These are phyloP conservation scores for Astraeus odoratus DNA, from an alignment of 768 basidiomycete species.

Conservation along the genomic window DNA sequence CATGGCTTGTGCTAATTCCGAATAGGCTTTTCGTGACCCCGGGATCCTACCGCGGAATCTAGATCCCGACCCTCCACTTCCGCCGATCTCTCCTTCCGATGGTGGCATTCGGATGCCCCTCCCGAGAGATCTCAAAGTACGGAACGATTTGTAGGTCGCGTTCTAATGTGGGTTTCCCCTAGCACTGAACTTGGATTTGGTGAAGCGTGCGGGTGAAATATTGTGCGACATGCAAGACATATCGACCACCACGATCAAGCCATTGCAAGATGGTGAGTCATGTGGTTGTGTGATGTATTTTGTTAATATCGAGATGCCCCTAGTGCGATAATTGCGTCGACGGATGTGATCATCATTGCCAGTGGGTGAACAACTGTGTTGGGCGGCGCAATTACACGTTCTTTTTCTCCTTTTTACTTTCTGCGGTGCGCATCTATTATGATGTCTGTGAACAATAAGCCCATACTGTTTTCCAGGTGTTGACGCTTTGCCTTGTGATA, in stretches of 20 bases:
- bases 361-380: constrained; percentile 93
- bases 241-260: constrained; percentile 88
- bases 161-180: constrained; percentile 2
- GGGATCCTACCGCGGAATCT: constrained; percentile 86
- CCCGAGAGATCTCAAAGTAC: constrained; percentile 77
- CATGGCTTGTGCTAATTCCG: background rate
- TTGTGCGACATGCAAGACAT: constrained; percentile 88
- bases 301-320: constrained; percentile 1
- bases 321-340: constrained; percentile 98
- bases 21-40: constrained; percentile 70
- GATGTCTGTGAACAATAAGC: background rate
- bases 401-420: constrained; percentile 82
- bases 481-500: constrained; percentile 69
- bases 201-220: constrained; percentile 85
- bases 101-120: constrained; percentile 56
- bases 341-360: constrained; percentile 87
- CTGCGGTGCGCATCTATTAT: constrained; percentile 47
- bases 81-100: constrained; percentile 55
- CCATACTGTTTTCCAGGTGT: constrained; percentile 40
- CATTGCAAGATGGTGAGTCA: constrained; percentile 88
- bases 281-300: background rate
- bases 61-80: constrained; percentile 80
- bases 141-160: constrained; percentile 60
- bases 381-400: constrained; percentile 91
- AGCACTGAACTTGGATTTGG: background rate